Conservation (phyloP, 2,329 filamentous ascomycete genomes). For the Venturia oleaginea region DNA sequence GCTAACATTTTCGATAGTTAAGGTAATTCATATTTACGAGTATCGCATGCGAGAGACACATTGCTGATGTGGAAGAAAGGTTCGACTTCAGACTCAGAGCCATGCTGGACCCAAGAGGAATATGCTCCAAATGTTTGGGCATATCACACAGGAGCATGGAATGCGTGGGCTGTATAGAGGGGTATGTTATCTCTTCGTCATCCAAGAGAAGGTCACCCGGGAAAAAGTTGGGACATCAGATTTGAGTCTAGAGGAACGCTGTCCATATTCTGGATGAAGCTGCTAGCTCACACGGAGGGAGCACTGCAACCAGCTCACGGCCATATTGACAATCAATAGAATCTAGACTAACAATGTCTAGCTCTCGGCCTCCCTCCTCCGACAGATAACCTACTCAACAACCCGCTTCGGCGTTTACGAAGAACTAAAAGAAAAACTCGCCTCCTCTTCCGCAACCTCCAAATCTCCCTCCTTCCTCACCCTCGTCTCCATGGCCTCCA, state of each 20-base stretch:
- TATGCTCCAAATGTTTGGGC: slow-evolving; percentile 77
- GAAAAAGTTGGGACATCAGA: background rate
- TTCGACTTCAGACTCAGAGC: slow-evolving; percentile 77
- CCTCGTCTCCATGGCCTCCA: slow-evolving; percentile 74
- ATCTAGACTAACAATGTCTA: slow-evolving; percentile 21
- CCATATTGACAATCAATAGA: background rate
- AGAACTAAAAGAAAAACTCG: slow-evolving; percentile 68
- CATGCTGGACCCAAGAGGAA: slow-evolving; percentile 61
- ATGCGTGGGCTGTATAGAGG: slow-evolving; percentile 78
- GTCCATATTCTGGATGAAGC: too few species aligned
- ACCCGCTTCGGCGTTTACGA: slow-evolving; percentile 96
- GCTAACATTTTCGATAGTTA: slow-evolving; percentile 32
- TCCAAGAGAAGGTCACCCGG: background rate
- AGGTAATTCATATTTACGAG: slow-evolving; percentile 27
- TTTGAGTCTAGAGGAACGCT: background rate
- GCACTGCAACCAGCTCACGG: too few species aligned
- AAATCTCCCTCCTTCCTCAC: slow-evolving; percentile 56
- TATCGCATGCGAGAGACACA: slow-evolving; percentile 12
- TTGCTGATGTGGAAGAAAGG: slow-evolving; percentile 40
- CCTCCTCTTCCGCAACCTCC: slow-evolving; percentile 30
- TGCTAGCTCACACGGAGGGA: too few species aligned
- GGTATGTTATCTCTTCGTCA: slow-evolving; percentile 33
- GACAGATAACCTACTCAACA: slow-evolving; percentile 89
- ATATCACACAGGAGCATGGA: slow-evolving; percentile 70
- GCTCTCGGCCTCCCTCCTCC: slow-evolving; percentile 83